Evolutionary conservation across 805 yeast genomes (phyloP), one percentile per base, ranked within the genome.

Genomic region (Saccharomycopsis synnaedendra): DNA sequence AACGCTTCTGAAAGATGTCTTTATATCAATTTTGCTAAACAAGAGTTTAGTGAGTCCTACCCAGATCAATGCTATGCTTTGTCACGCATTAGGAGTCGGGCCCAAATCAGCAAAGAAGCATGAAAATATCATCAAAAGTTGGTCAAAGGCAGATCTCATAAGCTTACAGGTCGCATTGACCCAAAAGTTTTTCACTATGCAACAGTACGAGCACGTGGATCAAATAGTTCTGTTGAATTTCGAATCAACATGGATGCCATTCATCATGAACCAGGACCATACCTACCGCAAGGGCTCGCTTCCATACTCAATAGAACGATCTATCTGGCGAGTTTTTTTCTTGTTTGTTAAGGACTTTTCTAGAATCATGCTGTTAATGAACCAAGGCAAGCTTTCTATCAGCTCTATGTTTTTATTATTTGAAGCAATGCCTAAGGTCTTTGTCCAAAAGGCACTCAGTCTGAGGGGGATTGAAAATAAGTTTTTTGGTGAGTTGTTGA

Each of bases 291-390:
- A 38, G 19, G 40, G 36, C 32, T 5, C 42, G 7, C 30, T 51
- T n/a, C 44, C 52, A 9, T 29, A 28, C 5, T 29, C 43, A 29
- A 47, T 51, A 10, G 54, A 51, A 38, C 27, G 54, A n/a, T 51
- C 54, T 19, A 43, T 51, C n/a, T 51, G 52, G 49, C 29, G 54
- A 33, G 43, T 51, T 4, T 51, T 51, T 19, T 51, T 43, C 51
- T 40, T 51, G 39, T 51, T 51, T 35, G 35, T 51, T 19, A 44
- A 36, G 35, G 46, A 51, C 33, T 49, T 28, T 33, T 40, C 32
- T 19, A 19, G 19, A 19, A 19, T 19, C 2, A 19, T 19, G 19
- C 19, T 19, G 19, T 19, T 19, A 19, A 19, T 19, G 19, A 19
- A 19, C 19, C 19, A 19, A 19, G 19, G 19, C 19, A 19, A 19